Base-by-base conservation (phyloP, 192 early-diverging fungal species). In the Podila epigama region DNA sequence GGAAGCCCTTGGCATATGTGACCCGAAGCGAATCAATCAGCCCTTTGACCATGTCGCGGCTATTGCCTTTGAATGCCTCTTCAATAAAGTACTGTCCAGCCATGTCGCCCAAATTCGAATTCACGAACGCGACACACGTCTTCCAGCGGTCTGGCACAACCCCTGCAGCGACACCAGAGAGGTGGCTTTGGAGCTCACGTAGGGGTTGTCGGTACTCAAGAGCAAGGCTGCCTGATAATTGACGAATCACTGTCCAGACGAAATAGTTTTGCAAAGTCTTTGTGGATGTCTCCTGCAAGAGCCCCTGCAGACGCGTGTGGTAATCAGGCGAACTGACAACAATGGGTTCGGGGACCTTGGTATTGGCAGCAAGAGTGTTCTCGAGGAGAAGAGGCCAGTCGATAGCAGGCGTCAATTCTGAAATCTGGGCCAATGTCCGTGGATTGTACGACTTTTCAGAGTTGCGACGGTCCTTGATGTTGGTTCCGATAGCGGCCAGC, bases 131-230 rank as follows among this genome's bases (percentile, higher is more conserved):
- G 12, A 75, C 58, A 56, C 79, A 81, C 22, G 58, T 48, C 57
- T 87, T 83, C 81, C 84, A 84, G 9, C 83, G 67, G n/a, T 81
- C 82, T 1, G 75, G 78, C 0, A 60, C 75, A 13, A 80, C 66
- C 20, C 55, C 64, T 13, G 81, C 73, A 50, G 80, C 68, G 3
- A 78, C 73, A 34, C 87, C 87, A 8, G 61, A 61, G 8, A 89
- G 22, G 5, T 61, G 71, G 2, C 84, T 34, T 18, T 62, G 58
- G 1, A 75, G 32, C n/a, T 57, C 59, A 34, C 78, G 61, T 13
- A 81, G 25, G 1, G 86, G 86, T 9, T 71, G 71, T 11, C 60
- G 75, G n/a, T 82, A 70, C 4, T 59, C 37, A 39, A 79, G 73
- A 10, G 66, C 60, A 33, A 85, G 58, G 28, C 51, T 68, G 37